Conservation (phyloP, 768 basidiomycete species). For the Podaxis sp. region DNA sequence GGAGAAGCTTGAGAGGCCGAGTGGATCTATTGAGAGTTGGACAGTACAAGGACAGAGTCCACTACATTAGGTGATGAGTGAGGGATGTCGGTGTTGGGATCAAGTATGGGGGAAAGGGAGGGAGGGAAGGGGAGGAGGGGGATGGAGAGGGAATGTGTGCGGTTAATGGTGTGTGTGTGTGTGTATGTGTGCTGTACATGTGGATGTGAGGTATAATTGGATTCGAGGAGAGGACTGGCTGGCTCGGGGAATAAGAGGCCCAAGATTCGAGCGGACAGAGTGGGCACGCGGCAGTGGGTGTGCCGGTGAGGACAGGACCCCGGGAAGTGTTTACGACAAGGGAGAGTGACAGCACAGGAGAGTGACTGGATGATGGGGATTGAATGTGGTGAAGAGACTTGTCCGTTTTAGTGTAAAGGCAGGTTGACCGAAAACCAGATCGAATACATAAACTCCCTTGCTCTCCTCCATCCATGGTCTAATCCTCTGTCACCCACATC, state of each 20-base stretch:
- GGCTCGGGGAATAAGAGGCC: constrained; percentile 2
- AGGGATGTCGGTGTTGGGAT: not conserved
- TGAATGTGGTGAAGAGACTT: constrained; percentile 1
- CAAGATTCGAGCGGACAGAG: constrained; percentile 3
- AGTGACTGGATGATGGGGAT: not conserved
- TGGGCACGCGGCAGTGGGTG: not conserved
- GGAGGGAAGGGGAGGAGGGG: not conserved
- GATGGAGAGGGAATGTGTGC: not conserved
- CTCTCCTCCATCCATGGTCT: constrained; percentile 3
- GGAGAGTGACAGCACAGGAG: not conserved
- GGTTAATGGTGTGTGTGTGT: not conserved
- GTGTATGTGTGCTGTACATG: not conserved
- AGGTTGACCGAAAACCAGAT: not conserved
- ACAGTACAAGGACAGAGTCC: not conserved
- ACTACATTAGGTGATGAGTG: not conserved
- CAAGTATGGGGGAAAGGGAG: not conserved
- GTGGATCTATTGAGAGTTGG: not conserved
- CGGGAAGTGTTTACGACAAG: not conserved
- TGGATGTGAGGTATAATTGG: not conserved
- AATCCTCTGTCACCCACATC: constrained; percentile 11
- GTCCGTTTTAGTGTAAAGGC: not conserved
- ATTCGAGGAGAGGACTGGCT: not conserved
- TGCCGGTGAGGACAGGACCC: not conserved
- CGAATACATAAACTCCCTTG: constrained; percentile 4
- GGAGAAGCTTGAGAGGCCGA: constrained; percentile 10